Conservation (phyloP, 2,329 filamentous ascomycete species). For the Aspergillus transmontanensis region DNA sequence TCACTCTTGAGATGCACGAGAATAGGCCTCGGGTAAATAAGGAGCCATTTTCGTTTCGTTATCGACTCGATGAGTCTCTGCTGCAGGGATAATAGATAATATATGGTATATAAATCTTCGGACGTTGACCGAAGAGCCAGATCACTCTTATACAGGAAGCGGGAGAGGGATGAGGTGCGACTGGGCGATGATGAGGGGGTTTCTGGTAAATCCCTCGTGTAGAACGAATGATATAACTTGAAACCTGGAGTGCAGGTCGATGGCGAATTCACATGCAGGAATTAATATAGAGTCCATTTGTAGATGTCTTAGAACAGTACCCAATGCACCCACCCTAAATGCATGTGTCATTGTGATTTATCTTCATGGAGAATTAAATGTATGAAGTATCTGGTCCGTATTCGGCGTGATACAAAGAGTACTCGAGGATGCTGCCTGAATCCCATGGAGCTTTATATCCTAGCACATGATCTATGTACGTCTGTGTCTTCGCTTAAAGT, state of each 20-base stretch:
- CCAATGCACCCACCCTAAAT: background rate
- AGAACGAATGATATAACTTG: background rate
- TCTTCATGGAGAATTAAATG: background rate
- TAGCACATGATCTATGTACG: no score
- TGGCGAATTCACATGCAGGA: background rate
- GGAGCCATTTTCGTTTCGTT: slow-evolving; percentile 22
- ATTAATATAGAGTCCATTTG: background rate
- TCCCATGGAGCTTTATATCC: background rate
- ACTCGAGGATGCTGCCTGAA: background rate
- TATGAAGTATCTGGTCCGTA: background rate
- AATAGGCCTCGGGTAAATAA: slow-evolving; percentile 33
- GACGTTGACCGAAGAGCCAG: background rate
- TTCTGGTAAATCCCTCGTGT: background rate
- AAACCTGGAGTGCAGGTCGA: background rate
- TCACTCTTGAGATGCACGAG: slow-evolving; percentile 21
- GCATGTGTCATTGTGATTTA: background rate
- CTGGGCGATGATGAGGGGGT: background rate
- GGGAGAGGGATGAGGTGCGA: no score
- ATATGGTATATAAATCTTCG: background rate
- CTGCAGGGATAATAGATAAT: background rate
- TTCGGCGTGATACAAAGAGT: background rate
- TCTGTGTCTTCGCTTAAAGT: background rate
- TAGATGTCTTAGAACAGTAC: background rate
- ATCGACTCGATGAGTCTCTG: background rate
- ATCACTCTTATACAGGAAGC: background rate